Evolutionary conservation across 352 stramenopile species (phyloP).

Genomic region (Phytophthora idaei): DNA sequence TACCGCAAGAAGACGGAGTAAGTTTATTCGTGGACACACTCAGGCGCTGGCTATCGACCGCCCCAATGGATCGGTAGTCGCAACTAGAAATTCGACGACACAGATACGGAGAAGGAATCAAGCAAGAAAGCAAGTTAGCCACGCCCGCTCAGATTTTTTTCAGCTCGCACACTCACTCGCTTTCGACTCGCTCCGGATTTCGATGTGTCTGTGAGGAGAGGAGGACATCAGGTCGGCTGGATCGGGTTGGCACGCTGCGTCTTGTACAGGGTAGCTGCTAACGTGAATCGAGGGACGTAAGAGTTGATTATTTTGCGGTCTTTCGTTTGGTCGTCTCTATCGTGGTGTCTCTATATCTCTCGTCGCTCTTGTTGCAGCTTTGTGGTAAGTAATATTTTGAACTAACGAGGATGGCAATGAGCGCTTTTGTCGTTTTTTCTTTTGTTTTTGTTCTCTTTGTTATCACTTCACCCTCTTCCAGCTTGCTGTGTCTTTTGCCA

Average conservation of each 20-base stretch:
- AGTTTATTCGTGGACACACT: conserved; percentile 48
- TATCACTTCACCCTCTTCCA: conserved; percentile 26
- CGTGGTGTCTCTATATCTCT: background rate
- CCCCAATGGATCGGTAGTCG: conserved; percentile 1
- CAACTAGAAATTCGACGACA: conserved; percentile 42
- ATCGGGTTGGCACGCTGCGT: conserved; percentile 36
- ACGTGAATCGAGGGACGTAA: conserved; percentile 65
- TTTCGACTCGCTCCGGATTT: conserved; percentile 27
- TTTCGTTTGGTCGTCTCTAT: conserved; percentile 36
- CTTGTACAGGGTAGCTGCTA: conserved; percentile 40
- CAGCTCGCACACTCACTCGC: conserved; percentile 29
- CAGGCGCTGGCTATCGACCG: conserved; percentile 11
- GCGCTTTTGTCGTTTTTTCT: conserved; percentile 5
- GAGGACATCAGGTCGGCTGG: conserved; percentile 30
- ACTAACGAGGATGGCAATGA: no score
- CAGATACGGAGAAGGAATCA: conserved; percentile 33
- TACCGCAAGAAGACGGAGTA: conserved; percentile 99
- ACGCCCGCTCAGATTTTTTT: conserved; percentile 33
- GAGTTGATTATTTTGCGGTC: conserved; percentile 74
- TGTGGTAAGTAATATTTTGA: no score
- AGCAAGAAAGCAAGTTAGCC: conserved; percentile 41
- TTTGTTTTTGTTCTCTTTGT: conserved; percentile 21
- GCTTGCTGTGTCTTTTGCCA: conserved; percentile 22
- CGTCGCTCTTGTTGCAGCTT: no score
- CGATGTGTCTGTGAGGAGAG: conserved; percentile 39